Percentiles rank a stretch among this genome's conserved stretches.
These are phyloP conservation scores for Zygosaccharomyces sapae DNA, from an alignment of 1,139 yeast species.

Conservation along the genomic window DNA sequence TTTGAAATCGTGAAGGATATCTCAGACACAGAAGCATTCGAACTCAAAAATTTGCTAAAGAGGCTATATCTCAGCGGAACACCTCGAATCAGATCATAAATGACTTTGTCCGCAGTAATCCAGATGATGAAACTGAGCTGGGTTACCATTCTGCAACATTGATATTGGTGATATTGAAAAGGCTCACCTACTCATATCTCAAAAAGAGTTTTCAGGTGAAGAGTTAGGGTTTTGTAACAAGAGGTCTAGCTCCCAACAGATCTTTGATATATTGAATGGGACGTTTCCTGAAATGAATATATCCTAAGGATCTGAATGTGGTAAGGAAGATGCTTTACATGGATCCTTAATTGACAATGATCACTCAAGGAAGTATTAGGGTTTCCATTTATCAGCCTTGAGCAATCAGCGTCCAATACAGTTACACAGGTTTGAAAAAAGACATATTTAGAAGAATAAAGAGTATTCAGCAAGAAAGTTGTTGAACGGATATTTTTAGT, in stretches of 20 bases:
- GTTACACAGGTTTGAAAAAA: slow-evolving; percentile 40
- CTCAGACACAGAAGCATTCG: slow-evolving; percentile 38
- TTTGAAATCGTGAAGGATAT: slow-evolving; percentile 39
- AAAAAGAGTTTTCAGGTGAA: slow-evolving; percentile 30
- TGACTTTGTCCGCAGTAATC: slow-evolving; percentile 21
- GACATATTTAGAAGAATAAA: no score
- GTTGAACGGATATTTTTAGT: no score
- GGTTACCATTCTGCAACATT: slow-evolving; percentile 27
- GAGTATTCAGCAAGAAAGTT: no score
- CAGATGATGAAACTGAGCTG: slow-evolving; percentile 10
- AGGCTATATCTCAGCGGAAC: slow-evolving; percentile 32
- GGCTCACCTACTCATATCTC: slow-evolving; percentile 46
- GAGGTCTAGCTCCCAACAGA: slow-evolving; percentile 30
- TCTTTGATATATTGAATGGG: slow-evolving; percentile 35
- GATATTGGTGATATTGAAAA: slow-evolving; percentile 54
- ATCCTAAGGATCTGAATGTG: slow-evolving; percentile 11
- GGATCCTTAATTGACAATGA: slow-evolving; percentile 17
- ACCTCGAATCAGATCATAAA: slow-evolving; percentile 39
- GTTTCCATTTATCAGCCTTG: slow-evolving; percentile 39
- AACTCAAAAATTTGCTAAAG: slow-evolving; percentile 37
- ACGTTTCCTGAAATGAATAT: slow-evolving; percentile 35
- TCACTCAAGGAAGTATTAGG: slow-evolving; percentile 20
- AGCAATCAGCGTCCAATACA: slow-evolving; percentile 43
- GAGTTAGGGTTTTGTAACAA: slow-evolving; percentile 36
- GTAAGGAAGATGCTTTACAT: slow-evolving; percentile 9